phyloP scores from a whole-genome alignment of 1,139 yeast species.

The Yamadazyma aaseri region DNA sequence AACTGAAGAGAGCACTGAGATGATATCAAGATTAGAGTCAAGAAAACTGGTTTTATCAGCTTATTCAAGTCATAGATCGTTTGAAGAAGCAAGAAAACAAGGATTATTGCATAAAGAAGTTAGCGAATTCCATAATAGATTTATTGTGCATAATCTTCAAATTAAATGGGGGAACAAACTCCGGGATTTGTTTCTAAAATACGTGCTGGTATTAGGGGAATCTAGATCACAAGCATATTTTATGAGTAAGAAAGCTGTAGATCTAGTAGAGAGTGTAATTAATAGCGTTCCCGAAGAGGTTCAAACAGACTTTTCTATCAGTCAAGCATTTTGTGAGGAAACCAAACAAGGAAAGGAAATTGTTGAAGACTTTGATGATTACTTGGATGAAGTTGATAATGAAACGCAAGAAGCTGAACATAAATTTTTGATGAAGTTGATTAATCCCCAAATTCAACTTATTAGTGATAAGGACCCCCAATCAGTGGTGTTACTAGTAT shows the following conservation, averaged over 20 bases:
- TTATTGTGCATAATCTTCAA: constrained; percentile 73
- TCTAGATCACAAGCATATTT: constrained; percentile 58
- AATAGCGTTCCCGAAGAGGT: constrained; percentile 18
- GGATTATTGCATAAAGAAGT: constrained; percentile 27
- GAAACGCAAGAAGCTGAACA: constrained; percentile 36
- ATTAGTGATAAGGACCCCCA: constrained; percentile 32
- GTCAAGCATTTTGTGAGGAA: constrained; percentile 16
- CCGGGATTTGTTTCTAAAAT: constrained; percentile 61
- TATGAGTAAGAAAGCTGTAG: constrained; percentile 70
- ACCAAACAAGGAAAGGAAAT: constrained; percentile 30
- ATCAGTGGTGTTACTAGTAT: constrained; percentile 51
- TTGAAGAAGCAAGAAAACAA: constrained; percentile 30
- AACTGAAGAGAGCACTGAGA: constrained; percentile 1
- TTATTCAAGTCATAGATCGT: constrained; percentile 27
- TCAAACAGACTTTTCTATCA: constrained; percentile 14
- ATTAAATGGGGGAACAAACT: constrained; percentile 76
- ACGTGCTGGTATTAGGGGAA: constrained; percentile 59
- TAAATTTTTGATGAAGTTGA: constrained; percentile 39
- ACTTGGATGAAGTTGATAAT: constrained; percentile 25
- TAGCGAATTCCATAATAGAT: constrained; percentile 65
- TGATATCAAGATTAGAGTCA: constrained; percentile 13
- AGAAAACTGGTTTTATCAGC: constrained; percentile 24
- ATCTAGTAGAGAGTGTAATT: constrained; percentile 48
- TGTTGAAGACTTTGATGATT: constrained; percentile 32
- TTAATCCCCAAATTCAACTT: constrained; percentile 47